These are phyloP conservation scores for Candida sphagnicola DNA, from an alignment of 805 yeast species.

Conservation along the genomic window DNA sequence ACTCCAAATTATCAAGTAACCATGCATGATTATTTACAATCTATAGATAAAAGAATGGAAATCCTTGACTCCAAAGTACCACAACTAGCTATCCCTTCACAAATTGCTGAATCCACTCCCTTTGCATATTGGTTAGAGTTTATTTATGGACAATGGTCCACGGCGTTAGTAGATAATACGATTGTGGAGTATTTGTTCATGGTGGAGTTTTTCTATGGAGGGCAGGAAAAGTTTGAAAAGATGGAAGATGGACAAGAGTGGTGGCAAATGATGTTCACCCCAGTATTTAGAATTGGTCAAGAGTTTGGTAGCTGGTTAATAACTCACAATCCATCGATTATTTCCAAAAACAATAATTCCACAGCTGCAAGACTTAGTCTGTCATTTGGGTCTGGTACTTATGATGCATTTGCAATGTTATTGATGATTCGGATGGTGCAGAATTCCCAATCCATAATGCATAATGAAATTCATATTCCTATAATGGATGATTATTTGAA, in stretches of 20 bases:
- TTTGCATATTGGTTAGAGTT: slow-evolving; percentile 66
- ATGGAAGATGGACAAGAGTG: slow-evolving; percentile 23
- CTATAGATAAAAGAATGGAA: slow-evolving; percentile 57
- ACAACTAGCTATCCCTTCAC: slow-evolving; percentile 70
- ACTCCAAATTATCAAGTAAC: slow-evolving; percentile 8
- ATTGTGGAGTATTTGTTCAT: slow-evolving; percentile 73
- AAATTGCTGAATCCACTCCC: slow-evolving; percentile 77
- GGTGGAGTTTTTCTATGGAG: slow-evolving; percentile 61
- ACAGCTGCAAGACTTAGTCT: slow-evolving; percentile 17
- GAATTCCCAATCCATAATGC: slow-evolving; percentile 58
- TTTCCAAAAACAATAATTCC: slow-evolving; percentile 22
- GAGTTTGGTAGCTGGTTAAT: slow-evolving; percentile 45
- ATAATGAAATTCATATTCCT: slow-evolving; percentile 62
- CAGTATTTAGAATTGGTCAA: slow-evolving; percentile 38
- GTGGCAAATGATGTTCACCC: slow-evolving; percentile 34
- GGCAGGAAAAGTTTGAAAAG: slow-evolving; percentile 31
- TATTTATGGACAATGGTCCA: slow-evolving; percentile 66
- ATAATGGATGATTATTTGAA: slow-evolving; percentile 68
- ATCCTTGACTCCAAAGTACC: slow-evolving; percentile 35
- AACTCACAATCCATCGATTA: slow-evolving; percentile 33
- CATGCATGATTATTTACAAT: slow-evolving; percentile 49
- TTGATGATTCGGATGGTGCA: slow-evolving; percentile 72
- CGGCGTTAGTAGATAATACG: slow-evolving; percentile 72
- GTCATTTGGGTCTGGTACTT: slow-evolving; percentile 35
- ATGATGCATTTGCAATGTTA: slow-evolving; percentile 76